These are phyloP conservation scores for Amanita subjunquillea DNA, from an alignment of 768 basidiomycete species.

Conservation along the genomic window DNA sequence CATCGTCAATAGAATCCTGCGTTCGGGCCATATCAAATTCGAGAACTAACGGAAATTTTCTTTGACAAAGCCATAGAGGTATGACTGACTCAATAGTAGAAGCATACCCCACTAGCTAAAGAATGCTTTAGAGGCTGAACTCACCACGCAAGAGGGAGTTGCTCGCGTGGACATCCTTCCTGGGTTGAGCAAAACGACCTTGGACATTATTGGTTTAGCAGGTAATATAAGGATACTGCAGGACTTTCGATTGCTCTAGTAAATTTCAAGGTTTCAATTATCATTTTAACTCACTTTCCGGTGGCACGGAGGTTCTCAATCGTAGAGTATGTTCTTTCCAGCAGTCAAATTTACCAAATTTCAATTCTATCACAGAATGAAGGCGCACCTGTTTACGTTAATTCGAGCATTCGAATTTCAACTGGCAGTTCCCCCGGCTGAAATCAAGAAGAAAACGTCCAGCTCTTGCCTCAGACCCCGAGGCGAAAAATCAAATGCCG, in stretches of 20 bases:
- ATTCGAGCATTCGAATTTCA: constrained; percentile 40
- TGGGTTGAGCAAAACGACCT: constrained; percentile 58
- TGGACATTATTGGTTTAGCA: constrained; percentile 70
- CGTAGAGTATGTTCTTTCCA: constrained; percentile 32
- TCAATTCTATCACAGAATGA: constrained; percentile 17
- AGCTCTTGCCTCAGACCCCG: constrained; percentile 29
- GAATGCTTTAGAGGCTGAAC: constrained; percentile 32
- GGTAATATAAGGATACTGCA: constrained; percentile 27
- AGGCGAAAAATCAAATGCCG: constrained; percentile 35
- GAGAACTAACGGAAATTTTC: constrained; percentile 47
- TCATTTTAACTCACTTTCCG: constrained; percentile 20
- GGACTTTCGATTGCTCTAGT: background rate
- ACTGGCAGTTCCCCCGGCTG: constrained; percentile 29
- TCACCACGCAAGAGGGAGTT: constrained; percentile 15
- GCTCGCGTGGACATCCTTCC: constrained; percentile 45
- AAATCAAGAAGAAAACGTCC: constrained; percentile 30
- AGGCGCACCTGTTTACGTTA: constrained; percentile 28
- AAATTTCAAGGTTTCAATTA: constrained; percentile 18
- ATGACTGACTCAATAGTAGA: background rate
- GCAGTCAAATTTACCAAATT: background rate
- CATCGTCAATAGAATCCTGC: constrained; percentile 42
- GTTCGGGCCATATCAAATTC: constrained; percentile 49
- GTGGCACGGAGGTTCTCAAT: constrained; percentile 36
- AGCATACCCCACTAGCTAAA: constrained; percentile 27
- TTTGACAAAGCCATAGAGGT: constrained; percentile 45